These are phyloP conservation scores for Alternaria sp. DNA, from an alignment of 2,329 filamentous ascomycete genomes.

Conservation along the genomic window DNA sequence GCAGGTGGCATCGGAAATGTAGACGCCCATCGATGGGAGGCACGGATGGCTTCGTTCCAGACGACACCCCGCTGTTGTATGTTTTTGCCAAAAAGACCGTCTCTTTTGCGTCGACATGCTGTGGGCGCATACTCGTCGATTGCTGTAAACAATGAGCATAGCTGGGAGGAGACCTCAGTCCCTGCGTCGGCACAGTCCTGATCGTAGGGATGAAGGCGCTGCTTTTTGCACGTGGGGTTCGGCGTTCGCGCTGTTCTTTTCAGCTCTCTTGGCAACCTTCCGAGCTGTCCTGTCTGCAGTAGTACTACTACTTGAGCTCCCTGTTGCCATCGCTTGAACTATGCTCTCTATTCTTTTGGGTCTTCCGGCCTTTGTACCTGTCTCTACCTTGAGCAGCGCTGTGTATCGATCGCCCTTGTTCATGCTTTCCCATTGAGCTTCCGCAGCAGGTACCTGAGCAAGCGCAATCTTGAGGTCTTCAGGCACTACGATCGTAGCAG, in stretches of 20 bases:
- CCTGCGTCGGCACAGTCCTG: not conserved
- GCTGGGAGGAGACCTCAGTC: not conserved
- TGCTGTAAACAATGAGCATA: not conserved
- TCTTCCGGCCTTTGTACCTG: constrained; percentile 40
- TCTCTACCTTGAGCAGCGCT: constrained; percentile 56
- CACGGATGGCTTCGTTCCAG: too few species aligned
- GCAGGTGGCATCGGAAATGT: too few species aligned
- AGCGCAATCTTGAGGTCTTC: constrained; percentile 58
- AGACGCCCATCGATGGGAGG: too few species aligned
- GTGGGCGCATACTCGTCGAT: not conserved
- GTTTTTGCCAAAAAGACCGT: not conserved
- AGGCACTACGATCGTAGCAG: constrained; percentile 56
- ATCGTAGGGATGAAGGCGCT: not conserved
- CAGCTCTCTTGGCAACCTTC: not conserved
- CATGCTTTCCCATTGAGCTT: constrained; percentile 53
- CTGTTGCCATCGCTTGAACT: constrained; percentile 35
- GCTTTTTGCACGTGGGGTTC: not conserved
- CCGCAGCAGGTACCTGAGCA: constrained; percentile 43
- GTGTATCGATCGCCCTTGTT: constrained; percentile 55
- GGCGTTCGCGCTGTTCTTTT: not conserved
- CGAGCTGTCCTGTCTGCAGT: not conserved
- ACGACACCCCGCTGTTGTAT: not conserved
- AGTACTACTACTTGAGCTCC: not conserved
- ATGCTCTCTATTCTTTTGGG: constrained; percentile 51
- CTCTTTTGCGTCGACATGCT: not conserved